Percentiles rank a stretch among this genome's conserved stretches.
These are phyloP conservation scores for Solanum peruvianum DNA, from an alignment of 257 asterid species.

Conservation along the genomic window DNA sequence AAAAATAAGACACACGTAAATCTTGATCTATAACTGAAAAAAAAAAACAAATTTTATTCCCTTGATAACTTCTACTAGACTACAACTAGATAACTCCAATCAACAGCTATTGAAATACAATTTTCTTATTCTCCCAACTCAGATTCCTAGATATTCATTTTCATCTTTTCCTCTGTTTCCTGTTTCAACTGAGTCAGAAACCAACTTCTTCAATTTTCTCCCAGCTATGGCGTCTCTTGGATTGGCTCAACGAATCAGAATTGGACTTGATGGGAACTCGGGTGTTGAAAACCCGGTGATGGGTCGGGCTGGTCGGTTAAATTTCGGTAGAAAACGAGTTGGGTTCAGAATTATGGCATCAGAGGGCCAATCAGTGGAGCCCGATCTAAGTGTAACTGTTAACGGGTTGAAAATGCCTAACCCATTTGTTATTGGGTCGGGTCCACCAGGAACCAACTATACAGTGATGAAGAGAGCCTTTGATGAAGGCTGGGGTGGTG, in stretches of 20 bases:
- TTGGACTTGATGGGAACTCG: neutral
- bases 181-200: neutral
- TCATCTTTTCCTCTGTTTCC: neutral
- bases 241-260: constrained; percentile 19
- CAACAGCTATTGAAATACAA: neutral
- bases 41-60: too few relatives aligned
- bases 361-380: constrained; percentile 30
- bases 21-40: neutral
- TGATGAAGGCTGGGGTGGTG: constrained; percentile 99
- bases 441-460: constrained; percentile 95
- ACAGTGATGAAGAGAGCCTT: constrained; percentile 93
- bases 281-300: neutral
- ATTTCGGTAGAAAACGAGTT: constrained; percentile 11
- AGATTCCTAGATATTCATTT: constrained; percentile 39
- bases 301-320: neutral
- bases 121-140: neutral
- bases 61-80: neutral
- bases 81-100: neutral
- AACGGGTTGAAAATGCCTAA: constrained; percentile 93
- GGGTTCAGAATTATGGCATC: constrained; percentile 45
- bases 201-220: neutral
- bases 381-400: constrained; percentile 86
- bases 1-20: too few relatives aligned
- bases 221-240: constrained; percentile 29
- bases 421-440: constrained; percentile 94